Conservation (phyloP, 345 rosid species). For the Camelina neglecta region DNA sequence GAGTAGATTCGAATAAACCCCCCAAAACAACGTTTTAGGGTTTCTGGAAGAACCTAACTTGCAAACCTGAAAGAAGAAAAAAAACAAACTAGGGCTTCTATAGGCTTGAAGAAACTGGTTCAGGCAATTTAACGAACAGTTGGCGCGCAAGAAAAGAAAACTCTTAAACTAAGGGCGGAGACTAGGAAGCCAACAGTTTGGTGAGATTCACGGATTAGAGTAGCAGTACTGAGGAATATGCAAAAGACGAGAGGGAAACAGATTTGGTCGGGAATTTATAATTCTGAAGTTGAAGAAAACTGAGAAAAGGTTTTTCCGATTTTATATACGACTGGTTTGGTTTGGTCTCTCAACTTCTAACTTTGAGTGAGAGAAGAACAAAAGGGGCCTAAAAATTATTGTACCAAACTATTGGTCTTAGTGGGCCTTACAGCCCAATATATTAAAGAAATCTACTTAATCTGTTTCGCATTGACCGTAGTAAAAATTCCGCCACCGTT, state of each 20-base stretch:
- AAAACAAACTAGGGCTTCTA: neutral
- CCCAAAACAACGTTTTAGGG: slow-evolving; percentile 4
- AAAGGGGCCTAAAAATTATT: neutral
- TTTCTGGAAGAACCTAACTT: neutral
- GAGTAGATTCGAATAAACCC: neutral
- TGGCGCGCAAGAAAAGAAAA: slow-evolving; percentile 12
- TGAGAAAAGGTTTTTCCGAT: neutral
- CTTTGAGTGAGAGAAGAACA: neutral
- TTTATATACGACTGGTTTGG: neutral
- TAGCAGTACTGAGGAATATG: neutral
- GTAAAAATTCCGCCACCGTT: neutral
- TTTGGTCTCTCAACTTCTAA: neutral
- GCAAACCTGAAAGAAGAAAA: neutral
- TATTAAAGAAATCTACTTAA: neutral
- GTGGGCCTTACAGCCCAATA: neutral
- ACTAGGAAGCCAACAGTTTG: neutral
- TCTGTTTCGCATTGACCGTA: neutral
- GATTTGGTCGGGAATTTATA: neutral
- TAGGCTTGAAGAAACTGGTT: slow-evolving; percentile 6
- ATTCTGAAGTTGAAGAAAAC: neutral
- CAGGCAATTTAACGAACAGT: slow-evolving; percentile 42
- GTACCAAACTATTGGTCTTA: neutral
- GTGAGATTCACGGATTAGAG: neutral
- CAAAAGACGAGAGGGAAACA: neutral
- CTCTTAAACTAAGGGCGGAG: neutral